Conservation (phyloP, 192 early-diverging fungal species). For the Linnemannia schmuckeri region DNA sequence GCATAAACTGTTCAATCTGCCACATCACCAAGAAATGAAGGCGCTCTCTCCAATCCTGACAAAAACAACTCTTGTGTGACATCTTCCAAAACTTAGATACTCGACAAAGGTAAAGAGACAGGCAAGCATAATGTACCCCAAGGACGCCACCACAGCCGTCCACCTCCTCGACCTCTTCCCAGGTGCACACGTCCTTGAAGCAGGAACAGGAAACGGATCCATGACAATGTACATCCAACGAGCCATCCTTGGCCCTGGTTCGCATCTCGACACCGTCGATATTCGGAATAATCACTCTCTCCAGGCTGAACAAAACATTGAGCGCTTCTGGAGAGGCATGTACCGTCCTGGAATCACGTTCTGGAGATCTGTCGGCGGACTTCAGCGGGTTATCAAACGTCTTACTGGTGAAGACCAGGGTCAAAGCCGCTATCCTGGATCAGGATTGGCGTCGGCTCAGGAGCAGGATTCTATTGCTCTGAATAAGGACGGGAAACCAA, state of each 20-base stretch:
- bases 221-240: conserved; percentile 73
- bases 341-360: conserved; percentile 61
- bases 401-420: conserved; percentile 19
- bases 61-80: neutral
- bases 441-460: neutral
- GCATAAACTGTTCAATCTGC: neutral
- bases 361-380: conserved; percentile 48
- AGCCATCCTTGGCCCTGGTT: conserved; percentile 57
- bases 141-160: conserved; percentile 70
- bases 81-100: conserved; percentile 20
- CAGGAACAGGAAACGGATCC: conserved; percentile 77
- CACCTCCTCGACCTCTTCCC: conserved; percentile 68
- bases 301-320: conserved; percentile 65
- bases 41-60: neutral
- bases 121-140: conserved; percentile 73
- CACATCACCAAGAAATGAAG: neutral
- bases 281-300: conserved; percentile 51
- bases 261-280: conserved; percentile 69
- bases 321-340: conserved; percentile 63
- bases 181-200: conserved; percentile 72
- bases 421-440: neutral
- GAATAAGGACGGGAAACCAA: conserved; percentile 12
- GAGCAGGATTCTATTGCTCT: neutral
- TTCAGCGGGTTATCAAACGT: conserved; percentile 33
- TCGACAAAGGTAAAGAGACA: conserved; percentile 46